These are phyloP conservation scores for Phytophthora quininea DNA, from an alignment of 352 stramenopile species.

Conservation along the genomic window DNA sequence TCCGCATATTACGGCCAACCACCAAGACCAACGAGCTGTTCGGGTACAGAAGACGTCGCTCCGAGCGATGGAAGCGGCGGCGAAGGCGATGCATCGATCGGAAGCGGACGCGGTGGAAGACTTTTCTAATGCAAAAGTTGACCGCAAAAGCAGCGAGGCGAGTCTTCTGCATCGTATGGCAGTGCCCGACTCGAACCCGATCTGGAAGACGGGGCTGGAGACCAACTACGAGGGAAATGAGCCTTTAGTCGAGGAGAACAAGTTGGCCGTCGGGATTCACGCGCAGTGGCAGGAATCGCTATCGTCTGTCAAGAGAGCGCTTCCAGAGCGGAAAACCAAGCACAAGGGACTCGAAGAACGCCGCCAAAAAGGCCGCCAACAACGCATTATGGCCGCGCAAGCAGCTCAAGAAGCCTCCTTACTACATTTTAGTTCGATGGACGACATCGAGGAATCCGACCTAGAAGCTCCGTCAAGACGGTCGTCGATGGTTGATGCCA, in stretches of 20 bases:
- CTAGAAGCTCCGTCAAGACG: conserved; percentile 16
- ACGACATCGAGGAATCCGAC: conserved; percentile 26
- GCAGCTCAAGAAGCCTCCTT: conserved; percentile 21
- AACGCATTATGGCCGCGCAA: conserved; percentile 43
- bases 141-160: conserved; percentile 61
- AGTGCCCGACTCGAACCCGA: conserved; percentile 44
- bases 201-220: conserved; percentile 61
- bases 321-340: conserved; percentile 71
- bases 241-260: conserved; percentile 3
- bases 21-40: conserved; percentile 59
- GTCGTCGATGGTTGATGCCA: conserved; percentile 16
- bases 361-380: conserved; percentile 57
- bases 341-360: conserved; percentile 66
- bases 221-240: conserved; percentile 54
- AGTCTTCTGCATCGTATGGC: conserved; percentile 64
- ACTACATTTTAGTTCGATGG: conserved; percentile 7
- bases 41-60: conserved; percentile 52
- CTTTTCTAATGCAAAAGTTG: conserved; percentile 18
- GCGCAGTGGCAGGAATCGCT: neutral
- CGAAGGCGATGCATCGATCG: conserved; percentile 27
- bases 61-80: conserved; percentile 52
- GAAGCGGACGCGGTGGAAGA: conserved; percentile 11
- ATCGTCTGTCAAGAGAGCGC: conserved; percentile 27
- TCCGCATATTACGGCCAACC: conserved; percentile 41
- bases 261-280: neutral